Base-by-base conservation (phyloP, 306 rosid species). In the Cicer cuneatum region DNA sequence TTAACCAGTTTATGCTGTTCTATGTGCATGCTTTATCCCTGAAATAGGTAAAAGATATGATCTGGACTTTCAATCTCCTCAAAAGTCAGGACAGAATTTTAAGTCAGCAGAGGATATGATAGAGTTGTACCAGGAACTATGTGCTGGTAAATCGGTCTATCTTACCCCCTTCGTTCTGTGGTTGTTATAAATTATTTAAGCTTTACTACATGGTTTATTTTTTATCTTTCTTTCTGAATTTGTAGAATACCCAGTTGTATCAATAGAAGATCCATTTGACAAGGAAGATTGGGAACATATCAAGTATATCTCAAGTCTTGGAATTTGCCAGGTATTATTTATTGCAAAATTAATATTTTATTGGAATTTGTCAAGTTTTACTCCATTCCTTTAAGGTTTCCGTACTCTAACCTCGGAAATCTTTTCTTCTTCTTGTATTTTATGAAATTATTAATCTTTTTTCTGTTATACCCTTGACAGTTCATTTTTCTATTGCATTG, bases 231-330 rank as follows among this genome's bases (percentile, higher is more conserved):
- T 73, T 73, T 61, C 62, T 60, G 70, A 54, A 62, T 70, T 66
- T 42, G 70, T 74, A 94, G 99, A 89, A 45, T 94, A 88, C 88
- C 90, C 95, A 24, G 74, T 94, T 71, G 87, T 90, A 56, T 94
- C 95, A 73, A 92, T 94, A 78, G 93, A 91, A 83, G 99, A 94
- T 84, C 99, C 99, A 66, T 92, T 94, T 82, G 99, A 94, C 86
- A 85, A 79, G 88, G 96, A 94, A 84, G 99, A 92, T 76, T 94
- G 97, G 99, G 97, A 94, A 81, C 95, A 82, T 80, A 57, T 87
- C 73, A 94, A 91, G 84, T 2, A 71, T 35, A 82, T 94, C 80
- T 84, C 87, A 37, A 72, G 88, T 66, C 97, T 90, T 71, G 90
- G 83, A 70, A 66, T 90, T 81, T 94, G 97, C 85, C 98, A 91